Evolutionary conservation across 495 filamentous ascomycete genomes (phyloP).

Genomic region (Penicillium longicatenatum): DNA sequence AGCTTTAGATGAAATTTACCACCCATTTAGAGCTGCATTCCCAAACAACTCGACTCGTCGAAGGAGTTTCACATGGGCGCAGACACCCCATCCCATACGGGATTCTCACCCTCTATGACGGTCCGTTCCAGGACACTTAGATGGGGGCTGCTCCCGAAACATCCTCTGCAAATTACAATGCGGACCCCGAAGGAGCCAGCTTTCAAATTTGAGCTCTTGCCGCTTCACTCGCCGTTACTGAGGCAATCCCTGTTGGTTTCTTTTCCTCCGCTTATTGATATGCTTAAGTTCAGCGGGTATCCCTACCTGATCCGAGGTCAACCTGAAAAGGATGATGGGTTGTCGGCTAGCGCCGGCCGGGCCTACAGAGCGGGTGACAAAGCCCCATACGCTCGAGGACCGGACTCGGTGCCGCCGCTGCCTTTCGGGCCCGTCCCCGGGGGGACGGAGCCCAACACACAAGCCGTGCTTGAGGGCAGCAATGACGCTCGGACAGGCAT

Average conservation of each 20-base stretch:
- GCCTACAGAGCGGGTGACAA: conserved; percentile 31
- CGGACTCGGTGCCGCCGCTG: conserved; percentile 44
- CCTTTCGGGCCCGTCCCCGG: conserved; percentile 42
- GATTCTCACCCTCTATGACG: conserved; percentile 64
- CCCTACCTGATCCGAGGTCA: conserved; percentile 70
- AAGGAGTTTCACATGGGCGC: conserved; percentile 54
- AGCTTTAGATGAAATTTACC: conserved; percentile 77
- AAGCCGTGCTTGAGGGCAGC: conserved; percentile 51
- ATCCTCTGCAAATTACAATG: conserved; percentile 71
- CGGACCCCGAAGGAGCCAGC: conserved; percentile 55
- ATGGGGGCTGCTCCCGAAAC: conserved; percentile 54
- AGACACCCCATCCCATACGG: conserved; percentile 53
- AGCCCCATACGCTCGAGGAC: conserved; percentile 47
- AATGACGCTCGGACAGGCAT: conserved; percentile 70
- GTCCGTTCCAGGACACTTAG: conserved; percentile 64
- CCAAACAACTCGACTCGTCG: conserved; percentile 36
- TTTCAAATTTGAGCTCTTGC: conserved; percentile 75
- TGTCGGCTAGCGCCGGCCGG: conserved; percentile 17
- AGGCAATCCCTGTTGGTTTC: conserved; percentile 73
- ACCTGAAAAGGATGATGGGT: conserved; percentile 31
- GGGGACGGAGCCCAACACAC: conserved; percentile 46
- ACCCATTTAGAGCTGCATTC: conserved; percentile 52
- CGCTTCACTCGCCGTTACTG: conserved; percentile 72
- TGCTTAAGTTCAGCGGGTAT: conserved; percentile 68
- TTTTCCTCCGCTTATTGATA: conserved; percentile 66